Evolutionary conservation across 2,329 filamentous ascomycete species (phyloP), one percentile per base, ranked within the genome.

Genomic region (Scopulariopsis brevicaulis): DNA sequence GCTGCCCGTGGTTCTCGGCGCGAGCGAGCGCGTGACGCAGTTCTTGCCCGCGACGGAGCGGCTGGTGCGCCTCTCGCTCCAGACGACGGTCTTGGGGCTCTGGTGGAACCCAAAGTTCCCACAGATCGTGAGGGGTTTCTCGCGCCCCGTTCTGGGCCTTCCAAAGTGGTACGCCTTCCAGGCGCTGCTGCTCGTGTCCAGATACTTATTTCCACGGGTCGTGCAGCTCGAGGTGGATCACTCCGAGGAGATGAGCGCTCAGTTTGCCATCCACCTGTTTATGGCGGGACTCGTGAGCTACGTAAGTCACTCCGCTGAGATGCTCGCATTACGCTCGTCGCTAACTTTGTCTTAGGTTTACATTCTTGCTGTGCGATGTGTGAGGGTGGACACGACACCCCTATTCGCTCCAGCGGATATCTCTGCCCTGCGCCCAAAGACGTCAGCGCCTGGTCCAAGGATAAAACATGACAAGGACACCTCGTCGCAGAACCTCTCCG

Each of bases 21-120:
- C 55, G 20, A 35, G 55, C 32, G 43, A 28, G 34, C 52, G 32
- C 14, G 73, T 40, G 66, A 73, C 34, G 65, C 28, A 22, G 20
- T 53, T 69, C 14, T 64, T 82, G 6, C 79, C 78, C 11, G 64
- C 64, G 0, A 63, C 71, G 1, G 71, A 74, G 3, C 63, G 65
- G 7, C 63, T 81, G 52, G 72, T 79, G 35, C 73, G 73, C 56
- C 74, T 75, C 64, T 74, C 79, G 22, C 69, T 85, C 22, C 63
- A 70, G 56, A 69, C 77, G 14, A 79, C 78, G 40, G 62, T 82
- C 2, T 63, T 78, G 20, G 78, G 83, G 3, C 69, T 79, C 14
- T 86, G 83, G 78, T 89, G 86, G 86, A 89, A 89, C 61, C 84
- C 85, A 0, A 79, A 79, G 59, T 81, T 88, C 62, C 77, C 81